phyloP scores from a whole-genome alignment of 2,329 filamentous ascomycete genomes.

The Calonectria hongkongensis region DNA sequence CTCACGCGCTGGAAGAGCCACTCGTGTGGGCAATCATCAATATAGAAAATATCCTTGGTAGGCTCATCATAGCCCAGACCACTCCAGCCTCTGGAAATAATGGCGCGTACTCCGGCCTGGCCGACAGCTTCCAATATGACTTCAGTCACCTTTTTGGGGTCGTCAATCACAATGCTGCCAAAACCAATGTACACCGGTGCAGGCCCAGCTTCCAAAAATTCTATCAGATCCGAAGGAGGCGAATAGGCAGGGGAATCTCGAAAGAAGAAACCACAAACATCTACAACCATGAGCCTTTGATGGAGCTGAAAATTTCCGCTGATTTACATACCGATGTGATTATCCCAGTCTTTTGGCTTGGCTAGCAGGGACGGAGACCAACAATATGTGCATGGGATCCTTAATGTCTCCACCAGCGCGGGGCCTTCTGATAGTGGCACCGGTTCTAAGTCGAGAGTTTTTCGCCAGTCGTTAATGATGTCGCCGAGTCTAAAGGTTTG shows the following conservation, averaged over 20 bases:
- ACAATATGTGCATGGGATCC: conserved; percentile 85
- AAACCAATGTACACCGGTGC: conserved; percentile 83
- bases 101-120: conserved; percentile 76
- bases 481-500: conserved; percentile 40
- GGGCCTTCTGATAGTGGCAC: conserved; percentile 76
- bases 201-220: conserved; percentile 74
- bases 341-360: conserved; percentile 79
- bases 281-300: conserved; percentile 33
- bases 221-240: conserved; percentile 70
- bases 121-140: conserved; percentile 81
- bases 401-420: conserved; percentile 78
- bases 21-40: conserved; percentile 83
- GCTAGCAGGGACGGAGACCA: conserved; percentile 82
- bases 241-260: conserved; percentile 73
- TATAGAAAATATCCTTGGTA: conserved; percentile 77
- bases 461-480: conserved; percentile 44
- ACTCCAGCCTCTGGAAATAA: conserved; percentile 84
- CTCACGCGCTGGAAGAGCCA: conserved; percentile 81
- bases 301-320: too few relatives aligned
- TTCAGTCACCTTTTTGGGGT: conserved; percentile 77
- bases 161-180: conserved; percentile 82
- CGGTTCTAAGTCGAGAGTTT: conserved; percentile 33
- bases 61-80: conserved; percentile 73
- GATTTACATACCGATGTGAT: conserved; percentile 70
- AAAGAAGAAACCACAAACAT: conserved; percentile 79